Base-by-base conservation (phyloP, 176 grass and related monocot species). In the Dactylis glomerata region DNA sequence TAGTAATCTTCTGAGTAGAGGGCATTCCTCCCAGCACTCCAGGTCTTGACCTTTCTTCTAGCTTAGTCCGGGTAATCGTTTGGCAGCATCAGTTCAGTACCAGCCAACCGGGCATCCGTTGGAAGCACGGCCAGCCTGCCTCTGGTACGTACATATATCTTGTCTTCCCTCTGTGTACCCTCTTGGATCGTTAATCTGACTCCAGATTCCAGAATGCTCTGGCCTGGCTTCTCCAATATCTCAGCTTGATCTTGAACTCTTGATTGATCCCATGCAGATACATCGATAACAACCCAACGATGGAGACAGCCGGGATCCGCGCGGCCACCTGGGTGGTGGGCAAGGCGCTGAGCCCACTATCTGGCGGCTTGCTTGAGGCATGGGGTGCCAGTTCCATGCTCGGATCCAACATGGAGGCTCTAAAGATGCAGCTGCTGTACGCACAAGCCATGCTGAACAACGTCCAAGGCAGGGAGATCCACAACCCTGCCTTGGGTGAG, bases 391-490 rank as follows among this genome's bases (percentile, higher is more conserved):
- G 68, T 28, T 1, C 2, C 0, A 45, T 5, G 2, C 82, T 89
- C 0, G 88, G 83, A 4, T 6, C 24, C 9, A 70, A 86, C 16
- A 8, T 89, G 3, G 41, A 68, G 15, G 33, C 5, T 0, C 57
- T 89, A 47, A 86, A 62, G 77, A 24, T 40, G 42, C 27, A 86
- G 83, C 77, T 89, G 19, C 24, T 67, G 0, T 69, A 30, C 7
- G 70, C 64, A 5, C 23, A 76, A 15, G 67, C 12, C 0, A 15
- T 82, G 36, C 83, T 89, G 1, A 9, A 59, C n/a, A 71, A 42
- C 0, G 4, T 70, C 1, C 55, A 0, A 0, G 12, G 17, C 3
- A 26, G 58, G 82, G 58, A 58, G 0, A 22, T 76, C 37, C 8
- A 16, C 8, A 86, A 12, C 42, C 23, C 31, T 0, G 40, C 54